Evolutionary conservation across 2,329 filamentous ascomycete genomes (phyloP).

Genomic region (Cladophialophora yegresii): DNA sequence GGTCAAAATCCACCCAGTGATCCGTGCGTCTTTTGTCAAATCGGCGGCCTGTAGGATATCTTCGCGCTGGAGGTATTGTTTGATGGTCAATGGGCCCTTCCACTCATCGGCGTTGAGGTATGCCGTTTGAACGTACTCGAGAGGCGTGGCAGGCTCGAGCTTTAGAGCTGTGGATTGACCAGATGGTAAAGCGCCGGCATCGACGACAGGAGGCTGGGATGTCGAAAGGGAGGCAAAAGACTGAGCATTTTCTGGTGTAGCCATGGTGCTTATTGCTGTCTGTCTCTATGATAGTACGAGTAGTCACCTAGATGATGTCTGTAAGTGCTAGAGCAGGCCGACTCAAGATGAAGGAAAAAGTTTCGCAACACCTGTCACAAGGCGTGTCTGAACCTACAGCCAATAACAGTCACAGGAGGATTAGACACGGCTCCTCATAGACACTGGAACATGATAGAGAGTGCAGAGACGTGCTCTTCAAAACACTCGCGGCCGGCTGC

Average conservation of each 20-base stretch:
- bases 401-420: background rate
- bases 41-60: slow-evolving; percentile 53
- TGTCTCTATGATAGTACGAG: slow-evolving; percentile 11
- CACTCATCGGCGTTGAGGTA: slow-evolving; percentile 59
- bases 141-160: slow-evolving; percentile 57
- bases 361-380: background rate
- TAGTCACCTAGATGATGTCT: background rate
- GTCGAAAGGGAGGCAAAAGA: slow-evolving; percentile 10
- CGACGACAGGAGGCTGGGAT: slow-evolving; percentile 37
- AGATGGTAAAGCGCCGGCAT: slow-evolving; percentile 47
- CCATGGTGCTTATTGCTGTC: slow-evolving; percentile 14
- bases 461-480: background rate
- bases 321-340: background rate
- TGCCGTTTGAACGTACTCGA: slow-evolving; percentile 56
- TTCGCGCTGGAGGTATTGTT: slow-evolving; percentile 62
- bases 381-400: slow-evolving; percentile 3
- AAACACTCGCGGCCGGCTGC: background rate
- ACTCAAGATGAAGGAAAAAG: background rate
- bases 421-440: background rate
- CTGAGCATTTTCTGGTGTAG: background rate
- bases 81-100: slow-evolving; percentile 57
- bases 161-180: slow-evolving; percentile 54
- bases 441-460: background rate
- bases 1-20: slow-evolving; percentile 63
- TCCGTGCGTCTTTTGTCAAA: slow-evolving; percentile 56